Conservation (phyloP, 257 asterid genomes). For the Solanum pennellii region DNA sequence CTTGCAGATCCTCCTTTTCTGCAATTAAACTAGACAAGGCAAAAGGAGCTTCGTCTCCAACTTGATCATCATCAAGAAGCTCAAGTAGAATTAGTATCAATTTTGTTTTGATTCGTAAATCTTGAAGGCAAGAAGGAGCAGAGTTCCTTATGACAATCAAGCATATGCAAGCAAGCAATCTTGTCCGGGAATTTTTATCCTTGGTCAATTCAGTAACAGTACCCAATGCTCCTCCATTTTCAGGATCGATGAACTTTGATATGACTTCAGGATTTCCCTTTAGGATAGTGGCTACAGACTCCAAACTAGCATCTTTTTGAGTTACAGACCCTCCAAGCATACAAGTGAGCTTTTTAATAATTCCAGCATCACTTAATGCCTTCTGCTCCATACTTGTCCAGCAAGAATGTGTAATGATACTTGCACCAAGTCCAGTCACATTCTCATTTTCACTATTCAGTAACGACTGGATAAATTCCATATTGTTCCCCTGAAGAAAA, state of each 20-base stretch:
- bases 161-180: conserved; percentile 74
- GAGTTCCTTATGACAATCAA: conserved; percentile 63
- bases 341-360: conserved; percentile 48
- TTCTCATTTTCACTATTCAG: conserved; percentile 71
- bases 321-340: conserved; percentile 72
- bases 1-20: conserved; percentile 80
- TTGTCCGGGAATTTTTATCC: conserved; percentile 74
- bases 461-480: conserved; percentile 58
- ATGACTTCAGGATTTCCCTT: conserved; percentile 65
- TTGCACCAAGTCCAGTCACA: conserved; percentile 81
- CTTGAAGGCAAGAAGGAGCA: conserved; percentile 45
- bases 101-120: conserved; percentile 39
- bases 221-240: conserved; percentile 56
- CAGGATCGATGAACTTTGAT: conserved; percentile 50
- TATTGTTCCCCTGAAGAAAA: conserved; percentile 52
- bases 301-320: conserved; percentile 87
- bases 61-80: conserved; percentile 90
- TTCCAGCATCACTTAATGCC: conserved; percentile 63
- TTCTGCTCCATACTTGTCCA: conserved; percentile 60
- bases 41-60: conserved; percentile 90
- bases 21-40: conserved; percentile 58
- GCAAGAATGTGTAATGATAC: conserved; percentile 84
- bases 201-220: conserved; percentile 53
- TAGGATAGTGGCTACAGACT: conserved; percentile 61
- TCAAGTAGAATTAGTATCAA: conserved; percentile 56